These are phyloP conservation scores for Tolypocladium inflatum DNA, from an alignment of 2,329 filamentous ascomycete species.

Conservation along the genomic window DNA sequence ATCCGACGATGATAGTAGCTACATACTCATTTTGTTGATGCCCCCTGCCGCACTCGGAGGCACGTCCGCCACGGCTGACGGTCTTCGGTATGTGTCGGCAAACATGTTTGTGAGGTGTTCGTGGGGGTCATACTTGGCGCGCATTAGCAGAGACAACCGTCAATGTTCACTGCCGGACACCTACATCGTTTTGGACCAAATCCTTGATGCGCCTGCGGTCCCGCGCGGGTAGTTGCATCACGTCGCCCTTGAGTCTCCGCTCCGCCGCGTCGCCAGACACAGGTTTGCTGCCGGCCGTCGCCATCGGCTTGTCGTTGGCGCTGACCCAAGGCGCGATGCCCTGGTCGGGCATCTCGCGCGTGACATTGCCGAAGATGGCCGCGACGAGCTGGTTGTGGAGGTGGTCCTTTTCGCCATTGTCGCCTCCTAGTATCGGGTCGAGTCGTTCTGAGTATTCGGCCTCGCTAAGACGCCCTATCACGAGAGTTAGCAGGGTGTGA, in stretches of 20 bases:
- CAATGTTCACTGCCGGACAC: neutral
- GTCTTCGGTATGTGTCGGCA: constrained; percentile 36
- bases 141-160: constrained; percentile 5
- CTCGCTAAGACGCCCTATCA: constrained; percentile 52
- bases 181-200: constrained; percentile 49
- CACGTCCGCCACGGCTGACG: constrained; percentile 44
- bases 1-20: neutral
- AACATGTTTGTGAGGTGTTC: constrained; percentile 45
- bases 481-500: constrained; percentile 16
- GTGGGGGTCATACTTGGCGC: constrained; percentile 40
- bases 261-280: constrained; percentile 57
- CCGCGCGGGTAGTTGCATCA: constrained; percentile 60
- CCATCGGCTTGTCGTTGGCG: constrained; percentile 57
- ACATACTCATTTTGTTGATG: constrained; percentile 71
- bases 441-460: constrained; percentile 48
- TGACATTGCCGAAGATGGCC: constrained; percentile 60
- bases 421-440: constrained; percentile 48
- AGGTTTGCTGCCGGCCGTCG: constrained; percentile 48
- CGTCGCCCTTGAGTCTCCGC: constrained; percentile 55
- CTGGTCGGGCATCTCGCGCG: constrained; percentile 57
- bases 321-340: constrained; percentile 63
- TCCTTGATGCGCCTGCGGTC: constrained; percentile 61
- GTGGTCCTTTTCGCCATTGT: constrained; percentile 50
- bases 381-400: constrained; percentile 60
- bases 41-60: constrained; percentile 59